A percentile compares a stretch with the other conserved stretches of the same genome.
Evolutionary conservation across 768 basidiomycete genomes (phyloP).

Genomic region (Mycena metata): DNA sequence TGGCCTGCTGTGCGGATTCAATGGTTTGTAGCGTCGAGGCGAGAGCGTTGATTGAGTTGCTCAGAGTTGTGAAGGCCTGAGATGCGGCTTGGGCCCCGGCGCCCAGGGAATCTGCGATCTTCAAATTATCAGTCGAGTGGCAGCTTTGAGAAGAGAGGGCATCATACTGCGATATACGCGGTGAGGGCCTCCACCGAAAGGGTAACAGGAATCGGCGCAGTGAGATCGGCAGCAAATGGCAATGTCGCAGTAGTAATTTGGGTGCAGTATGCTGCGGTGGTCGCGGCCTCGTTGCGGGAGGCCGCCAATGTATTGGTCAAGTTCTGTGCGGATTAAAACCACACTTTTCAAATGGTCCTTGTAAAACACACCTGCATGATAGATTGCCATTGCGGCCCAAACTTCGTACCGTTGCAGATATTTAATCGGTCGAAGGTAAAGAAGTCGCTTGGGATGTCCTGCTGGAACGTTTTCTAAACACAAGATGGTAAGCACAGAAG

Average conservation of each 20-base stretch:
- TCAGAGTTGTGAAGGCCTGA: conserved; percentile 2
- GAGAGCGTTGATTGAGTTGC: conserved; percentile 10
- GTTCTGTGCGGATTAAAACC: background rate
- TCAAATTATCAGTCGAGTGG: background rate
- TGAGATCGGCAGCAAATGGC: conserved; percentile 13
- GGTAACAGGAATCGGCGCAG: conserved; percentile 2
- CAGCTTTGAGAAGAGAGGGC: background rate
- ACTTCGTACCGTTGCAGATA: background rate
- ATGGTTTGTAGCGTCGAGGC: background rate
- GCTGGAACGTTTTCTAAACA: conserved; percentile 3
- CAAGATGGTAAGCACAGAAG: background rate
- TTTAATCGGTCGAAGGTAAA: background rate
- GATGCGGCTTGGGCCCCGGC: conserved; percentile 2
- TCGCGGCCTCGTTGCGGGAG: conserved; percentile 2
- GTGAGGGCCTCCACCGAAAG: conserved; percentile 5
- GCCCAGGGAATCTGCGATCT: conserved; percentile 8
- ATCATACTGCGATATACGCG: conserved; percentile 8
- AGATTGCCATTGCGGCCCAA: background rate
- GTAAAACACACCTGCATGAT: conserved; percentile 12
- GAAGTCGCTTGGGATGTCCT: background rate
- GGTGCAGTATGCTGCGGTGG: conserved; percentile 12
- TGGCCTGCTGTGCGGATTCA: background rate
- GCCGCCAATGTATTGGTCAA: conserved; percentile 7
- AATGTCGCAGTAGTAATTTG: conserved; percentile 2
- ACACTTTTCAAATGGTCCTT: background rate